Evolutionary conservation across 1,284 basidiomycete genomes (phyloP).

Genomic region (Sparassis latifolia): DNA sequence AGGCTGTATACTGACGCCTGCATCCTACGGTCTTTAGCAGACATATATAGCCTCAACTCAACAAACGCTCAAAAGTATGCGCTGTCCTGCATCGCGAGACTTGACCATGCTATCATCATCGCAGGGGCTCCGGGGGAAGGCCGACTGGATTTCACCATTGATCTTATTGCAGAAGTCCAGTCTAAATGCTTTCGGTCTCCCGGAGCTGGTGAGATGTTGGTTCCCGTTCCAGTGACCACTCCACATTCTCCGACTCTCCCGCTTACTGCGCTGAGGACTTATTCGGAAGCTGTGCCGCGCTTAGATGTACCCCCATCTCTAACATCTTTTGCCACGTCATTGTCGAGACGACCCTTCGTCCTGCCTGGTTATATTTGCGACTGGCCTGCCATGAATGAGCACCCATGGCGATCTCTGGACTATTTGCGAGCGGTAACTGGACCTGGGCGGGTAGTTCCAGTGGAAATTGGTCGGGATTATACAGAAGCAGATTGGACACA

Average conservation of each 20-base stretch:
- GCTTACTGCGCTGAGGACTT: conserved; percentile 8
- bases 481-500: conserved; percentile 80
- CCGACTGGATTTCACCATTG: conserved; percentile 53
- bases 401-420: conserved; percentile 58
- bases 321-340: conserved; percentile 34
- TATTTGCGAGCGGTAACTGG: conserved; percentile 72
- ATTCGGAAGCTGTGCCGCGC: conserved; percentile 26
- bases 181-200: conserved; percentile 6
- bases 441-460: conserved; percentile 79
- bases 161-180: conserved; percentile 49
- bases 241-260: conserved; percentile 11
- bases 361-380: conserved; percentile 52
- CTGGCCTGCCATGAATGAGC: conserved; percentile 68
- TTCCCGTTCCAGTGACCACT: conserved; percentile 10
- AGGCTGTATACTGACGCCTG: conserved; percentile 61
- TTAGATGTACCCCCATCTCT: conserved; percentile 47
- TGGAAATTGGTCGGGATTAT: conserved; percentile 88
- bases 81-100: conserved; percentile 39
- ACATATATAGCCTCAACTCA: conserved; percentile 25
- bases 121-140: conserved; percentile 70
- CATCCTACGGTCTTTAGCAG: conserved; percentile 43
- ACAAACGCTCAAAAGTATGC: conserved; percentile 20
- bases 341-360: conserved; percentile 62
- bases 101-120: conserved; percentile 82
- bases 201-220: not conserved